phyloP scores from a whole-genome alignment of 345 rosid genomes.

The Raphanus sativus region DNA sequence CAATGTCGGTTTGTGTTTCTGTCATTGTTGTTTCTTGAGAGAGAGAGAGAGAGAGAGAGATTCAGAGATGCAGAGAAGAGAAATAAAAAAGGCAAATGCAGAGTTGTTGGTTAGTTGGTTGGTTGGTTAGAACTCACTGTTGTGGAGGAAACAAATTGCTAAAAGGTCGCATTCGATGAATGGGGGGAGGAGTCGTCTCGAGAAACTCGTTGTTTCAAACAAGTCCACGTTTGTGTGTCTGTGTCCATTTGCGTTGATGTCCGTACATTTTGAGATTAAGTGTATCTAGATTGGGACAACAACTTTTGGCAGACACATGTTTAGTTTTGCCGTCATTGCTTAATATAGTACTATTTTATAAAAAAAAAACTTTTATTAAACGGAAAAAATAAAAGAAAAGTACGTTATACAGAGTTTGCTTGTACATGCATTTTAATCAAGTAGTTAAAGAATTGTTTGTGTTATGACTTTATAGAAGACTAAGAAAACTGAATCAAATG shows the following conservation, averaged over 20 bases:
- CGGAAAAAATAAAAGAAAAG: neutral
- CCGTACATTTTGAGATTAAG: neutral
- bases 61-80: neutral
- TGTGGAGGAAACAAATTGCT: neutral
- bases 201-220: constrained; percentile 30
- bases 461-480: neutral
- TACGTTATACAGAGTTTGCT: neutral
- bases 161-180: constrained; percentile 4
- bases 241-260: neutral
- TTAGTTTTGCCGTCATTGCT: neutral
- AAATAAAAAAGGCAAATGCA: neutral
- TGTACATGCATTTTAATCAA: neutral
- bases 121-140: neutral
- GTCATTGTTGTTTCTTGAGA: constrained; percentile 19
- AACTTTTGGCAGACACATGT: neutral
- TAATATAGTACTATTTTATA: neutral
- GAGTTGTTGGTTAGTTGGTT: neutral
- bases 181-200: constrained; percentile 18
- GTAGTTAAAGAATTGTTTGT: neutral
- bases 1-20: neutral
- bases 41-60: neutral
- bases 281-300: constrained; percentile 1
- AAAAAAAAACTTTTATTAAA: too few species aligned
- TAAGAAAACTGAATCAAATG: neutral
- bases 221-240: constrained; percentile 29